A percentile compares a stretch with the other conserved stretches of the same genome.
Conservation (phyloP, 768 basidiomycete genomes). For the Lactarius hatsudake region DNA sequence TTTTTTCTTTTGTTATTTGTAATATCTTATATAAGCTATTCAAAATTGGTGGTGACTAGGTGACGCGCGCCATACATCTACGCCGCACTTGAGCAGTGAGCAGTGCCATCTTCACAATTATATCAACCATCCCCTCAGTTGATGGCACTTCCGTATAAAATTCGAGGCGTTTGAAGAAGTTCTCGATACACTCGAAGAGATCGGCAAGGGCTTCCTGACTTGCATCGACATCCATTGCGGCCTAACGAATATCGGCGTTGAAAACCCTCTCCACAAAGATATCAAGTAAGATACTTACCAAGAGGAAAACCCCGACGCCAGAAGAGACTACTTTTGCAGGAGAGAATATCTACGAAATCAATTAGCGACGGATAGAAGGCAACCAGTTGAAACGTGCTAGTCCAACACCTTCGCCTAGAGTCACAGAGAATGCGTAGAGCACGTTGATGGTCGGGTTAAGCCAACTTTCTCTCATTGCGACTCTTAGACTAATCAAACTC, state of each 20-base stretch:
- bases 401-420: not conserved
- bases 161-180: not conserved
- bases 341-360: no score
- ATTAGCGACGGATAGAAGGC: no score
- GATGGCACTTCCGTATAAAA: not conserved
- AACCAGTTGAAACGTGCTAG: not conserved
- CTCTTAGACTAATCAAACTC: not conserved
- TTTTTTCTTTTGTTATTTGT: no score
- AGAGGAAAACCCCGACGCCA: no score
- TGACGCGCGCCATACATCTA: no score
- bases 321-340: no score
- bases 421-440: not conserved
- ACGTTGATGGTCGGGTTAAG: not conserved
- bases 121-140: not conserved
- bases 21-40: no score
- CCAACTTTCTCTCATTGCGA: not conserved
- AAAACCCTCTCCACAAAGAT: not conserved
- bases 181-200: not conserved
- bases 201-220: not conserved
- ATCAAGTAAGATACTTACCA: not conserved
- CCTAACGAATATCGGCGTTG: not conserved
- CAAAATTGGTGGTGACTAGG: no score
- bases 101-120: not conserved
- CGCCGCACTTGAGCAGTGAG: no score
- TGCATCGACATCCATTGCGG: not conserved